Conservation (phyloP, 2,329 filamentous ascomycete species). For the Sporothrix brunneoviolacea region DNA sequence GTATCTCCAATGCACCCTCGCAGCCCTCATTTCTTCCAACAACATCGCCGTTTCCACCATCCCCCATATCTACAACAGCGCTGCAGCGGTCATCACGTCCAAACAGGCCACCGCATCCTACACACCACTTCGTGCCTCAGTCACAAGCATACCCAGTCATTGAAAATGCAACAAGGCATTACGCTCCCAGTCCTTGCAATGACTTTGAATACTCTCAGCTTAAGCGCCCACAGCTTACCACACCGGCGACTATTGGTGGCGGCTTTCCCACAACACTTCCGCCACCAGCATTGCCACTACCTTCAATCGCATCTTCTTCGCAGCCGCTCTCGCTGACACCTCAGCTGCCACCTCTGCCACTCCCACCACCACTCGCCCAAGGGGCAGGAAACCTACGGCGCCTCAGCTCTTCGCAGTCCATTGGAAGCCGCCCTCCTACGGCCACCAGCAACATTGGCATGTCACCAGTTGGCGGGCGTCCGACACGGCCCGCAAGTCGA, state of each 20-base stretch:
- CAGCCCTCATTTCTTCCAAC: slow-evolving; percentile 17
- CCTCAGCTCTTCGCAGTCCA: background rate
- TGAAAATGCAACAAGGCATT: slow-evolving; percentile 19
- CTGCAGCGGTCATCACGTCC: background rate
- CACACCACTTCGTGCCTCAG: background rate
- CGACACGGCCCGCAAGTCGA: background rate
- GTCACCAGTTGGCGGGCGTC: background rate
- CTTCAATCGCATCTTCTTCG: background rate
- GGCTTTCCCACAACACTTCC: slow-evolving; percentile 8
- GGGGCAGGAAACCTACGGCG: background rate
- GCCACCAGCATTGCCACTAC: slow-evolving; percentile 23
- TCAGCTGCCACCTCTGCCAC: slow-evolving; percentile 4
- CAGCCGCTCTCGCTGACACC: background rate
- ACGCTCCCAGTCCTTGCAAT: slow-evolving; percentile 25
- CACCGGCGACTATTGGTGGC: background rate
- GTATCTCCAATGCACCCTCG: slow-evolving; percentile 17
- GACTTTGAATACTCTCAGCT: background rate
- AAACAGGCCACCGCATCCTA: background rate
- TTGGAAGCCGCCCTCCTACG: background rate
- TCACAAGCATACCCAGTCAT: background rate
- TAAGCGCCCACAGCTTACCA: slow-evolving; percentile 24
- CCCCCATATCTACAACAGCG: slow-evolving; percentile 4
- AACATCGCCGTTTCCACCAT: slow-evolving; percentile 18
- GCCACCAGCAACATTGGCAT: slow-evolving; percentile 3
- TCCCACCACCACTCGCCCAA: background rate